Evolutionary conservation across 2,329 filamentous ascomycete species (phyloP).

Genomic region (Alternaria panax): DNA sequence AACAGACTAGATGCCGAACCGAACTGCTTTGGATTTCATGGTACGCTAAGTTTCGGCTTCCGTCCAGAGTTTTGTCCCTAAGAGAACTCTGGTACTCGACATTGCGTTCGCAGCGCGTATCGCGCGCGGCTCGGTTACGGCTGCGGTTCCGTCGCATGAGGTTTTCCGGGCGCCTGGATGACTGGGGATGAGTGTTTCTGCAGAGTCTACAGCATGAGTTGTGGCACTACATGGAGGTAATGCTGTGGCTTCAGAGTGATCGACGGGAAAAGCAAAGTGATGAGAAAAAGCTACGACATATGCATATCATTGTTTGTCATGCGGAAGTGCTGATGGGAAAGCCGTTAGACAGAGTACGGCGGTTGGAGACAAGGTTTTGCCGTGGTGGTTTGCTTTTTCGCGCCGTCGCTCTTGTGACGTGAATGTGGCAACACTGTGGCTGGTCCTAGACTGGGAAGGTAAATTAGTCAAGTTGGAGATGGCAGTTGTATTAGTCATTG

Average conservation of each 20-base stretch:
- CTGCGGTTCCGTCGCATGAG: background rate
- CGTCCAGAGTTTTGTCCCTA: background rate
- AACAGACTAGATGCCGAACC: background rate
- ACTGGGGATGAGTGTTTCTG: background rate
- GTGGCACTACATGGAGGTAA: background rate
- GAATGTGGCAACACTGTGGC: background rate
- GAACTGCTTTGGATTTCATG: background rate
- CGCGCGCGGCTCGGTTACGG: background rate
- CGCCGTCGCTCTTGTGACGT: background rate
- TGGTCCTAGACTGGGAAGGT: background rate
- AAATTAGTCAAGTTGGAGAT: background rate
- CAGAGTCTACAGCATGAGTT: background rate
- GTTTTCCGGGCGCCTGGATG: background rate
- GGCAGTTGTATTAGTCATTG: background rate
- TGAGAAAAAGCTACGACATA: background rate
- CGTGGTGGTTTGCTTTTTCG: background rate
- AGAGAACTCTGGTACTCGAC: background rate
- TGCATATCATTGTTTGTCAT: background rate
- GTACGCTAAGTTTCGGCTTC: slow-evolving; percentile 5
- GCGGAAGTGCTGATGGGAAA: background rate
- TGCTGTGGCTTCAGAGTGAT: background rate
- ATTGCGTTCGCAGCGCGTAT: slow-evolving; percentile 1
- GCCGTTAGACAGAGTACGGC: background rate
- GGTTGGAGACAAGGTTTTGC: background rate
- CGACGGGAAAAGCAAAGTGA: background rate